These are phyloP conservation scores for Coelastrella sp. DNA, from an alignment of 139 green algal genomes.

Conservation along the genomic window DNA sequence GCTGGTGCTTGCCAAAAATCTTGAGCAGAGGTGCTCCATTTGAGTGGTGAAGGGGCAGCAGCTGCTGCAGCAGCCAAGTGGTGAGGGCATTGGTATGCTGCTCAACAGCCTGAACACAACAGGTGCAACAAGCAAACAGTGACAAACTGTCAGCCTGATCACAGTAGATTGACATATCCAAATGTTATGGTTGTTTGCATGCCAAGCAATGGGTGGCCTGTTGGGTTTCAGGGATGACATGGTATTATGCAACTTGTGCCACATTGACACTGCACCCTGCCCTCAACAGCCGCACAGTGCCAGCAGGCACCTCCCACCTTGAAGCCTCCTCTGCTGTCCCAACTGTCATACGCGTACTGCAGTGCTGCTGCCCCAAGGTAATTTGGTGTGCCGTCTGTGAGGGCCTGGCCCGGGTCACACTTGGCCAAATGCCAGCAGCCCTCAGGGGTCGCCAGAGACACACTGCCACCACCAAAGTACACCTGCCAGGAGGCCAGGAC, in stretches of 20 bases:
- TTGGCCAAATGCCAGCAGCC: conserved; percentile 46
- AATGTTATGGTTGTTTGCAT: not conserved
- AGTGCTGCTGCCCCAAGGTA: conserved; percentile 43
- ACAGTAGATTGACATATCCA: not conserved
- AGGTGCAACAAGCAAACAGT: not conserved
- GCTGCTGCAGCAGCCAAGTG: conserved; percentile 50
- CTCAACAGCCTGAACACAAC: conserved; percentile 40
- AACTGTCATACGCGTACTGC: conserved; percentile 11
- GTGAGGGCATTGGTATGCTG: conserved; percentile 51
- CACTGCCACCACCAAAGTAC: conserved; percentile 43
- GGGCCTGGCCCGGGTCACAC: conserved; percentile 28
- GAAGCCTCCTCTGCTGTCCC: conserved; percentile 37
- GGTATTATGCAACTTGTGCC: not conserved
- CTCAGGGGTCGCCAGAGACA: conserved; percentile 38
- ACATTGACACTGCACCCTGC: too few species aligned
- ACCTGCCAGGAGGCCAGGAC: conserved; percentile 1
- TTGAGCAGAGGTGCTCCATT: conserved; percentile 74
- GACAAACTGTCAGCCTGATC: too few species aligned
- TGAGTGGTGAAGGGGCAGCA: conserved; percentile 66
- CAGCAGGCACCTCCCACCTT: not conserved
- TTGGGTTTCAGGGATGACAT: not conserved
- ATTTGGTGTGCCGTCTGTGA: conserved; percentile 43
- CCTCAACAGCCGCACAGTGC: not conserved
- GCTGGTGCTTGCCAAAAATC: conserved; percentile 72
- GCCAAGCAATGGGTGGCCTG: not conserved